phyloP scores from a whole-genome alignment of 2,329 filamentous ascomycete genomes.

The Ascochyta viciae-villosae region DNA sequence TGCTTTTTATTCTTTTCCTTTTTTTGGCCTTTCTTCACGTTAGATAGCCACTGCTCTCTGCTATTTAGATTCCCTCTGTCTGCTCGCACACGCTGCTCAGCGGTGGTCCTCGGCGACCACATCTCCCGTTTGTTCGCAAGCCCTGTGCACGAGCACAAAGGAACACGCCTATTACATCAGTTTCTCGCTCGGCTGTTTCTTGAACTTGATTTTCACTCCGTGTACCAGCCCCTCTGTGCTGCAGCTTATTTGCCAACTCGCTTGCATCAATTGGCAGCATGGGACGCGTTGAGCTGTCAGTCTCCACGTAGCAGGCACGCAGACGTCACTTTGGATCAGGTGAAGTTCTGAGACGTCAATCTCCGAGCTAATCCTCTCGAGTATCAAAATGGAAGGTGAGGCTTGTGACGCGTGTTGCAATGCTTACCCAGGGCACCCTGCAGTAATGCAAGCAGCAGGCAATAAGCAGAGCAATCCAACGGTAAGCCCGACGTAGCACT shows the following conservation, averaged over 20 bases:
- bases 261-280: constrained; percentile 32
- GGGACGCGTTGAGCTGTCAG: constrained; percentile 27
- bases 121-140: constrained; percentile 26
- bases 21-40: not conserved
- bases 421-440: constrained; percentile 3
- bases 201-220: constrained; percentile 37
- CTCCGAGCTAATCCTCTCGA: constrained; percentile 7
- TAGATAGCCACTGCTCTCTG: not conserved
- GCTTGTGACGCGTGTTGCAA: constrained; percentile 6
- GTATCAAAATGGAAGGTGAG: constrained; percentile 2
- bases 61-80: not conserved
- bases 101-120: constrained; percentile 19
- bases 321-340: constrained; percentile 19
- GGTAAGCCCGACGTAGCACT: not conserved
- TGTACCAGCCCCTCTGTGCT: constrained; percentile 46
- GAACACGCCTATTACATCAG: constrained; percentile 33
- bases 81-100: constrained; percentile 10
- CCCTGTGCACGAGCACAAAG: constrained; percentile 40
- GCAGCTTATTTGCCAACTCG: constrained; percentile 32
- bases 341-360: constrained; percentile 17
- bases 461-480: not conserved
- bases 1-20: not conserved
- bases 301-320: constrained; percentile 22
- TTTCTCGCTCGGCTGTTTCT: constrained; percentile 39
- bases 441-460: constrained; percentile 1